Base-by-base conservation (phyloP, 1,284 basidiomycete genomes). In the Vanrija humicola region DNA sequence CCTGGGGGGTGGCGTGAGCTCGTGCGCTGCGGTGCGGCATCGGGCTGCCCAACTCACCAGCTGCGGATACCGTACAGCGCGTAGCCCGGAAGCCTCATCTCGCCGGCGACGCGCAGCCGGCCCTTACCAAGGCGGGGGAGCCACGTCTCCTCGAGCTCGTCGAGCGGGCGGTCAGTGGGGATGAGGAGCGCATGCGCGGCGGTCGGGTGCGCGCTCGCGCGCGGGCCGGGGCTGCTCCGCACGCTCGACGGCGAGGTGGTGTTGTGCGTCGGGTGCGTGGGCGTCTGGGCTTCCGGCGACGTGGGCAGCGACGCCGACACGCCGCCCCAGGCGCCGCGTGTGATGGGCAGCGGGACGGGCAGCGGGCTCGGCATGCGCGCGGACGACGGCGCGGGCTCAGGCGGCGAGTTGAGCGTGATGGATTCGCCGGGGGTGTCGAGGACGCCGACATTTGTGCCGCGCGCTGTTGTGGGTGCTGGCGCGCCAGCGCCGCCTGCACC, bases 71-170 rank as follows among this genome's bases (percentile, higher is more conserved):
- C 65, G 51, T 73, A 73, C 25, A 75, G 58, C 38, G 72, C 61
- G 50, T 72, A 75, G 3, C 73, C 73, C 10, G 47, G 48, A 23
- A 75, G 42, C 7, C 61, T 56, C 18, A 73, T 62, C 59, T 75
- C 73, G 42, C 63, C 53, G 14, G 67, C 66, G 9, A 75, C 64
- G 29, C 61, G 60, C 16, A 75, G 43, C 29, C 59, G 55, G 34
- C 34, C 34, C 34, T 15, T 34, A 1, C 72, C 72, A 16, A 73
- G 54, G 9, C 58, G 58, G 14, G 59, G 57, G 6, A 75, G 26
- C 73, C 73, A 75, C 46, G 62, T 64, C 6, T 54, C 60, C 47
- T 74, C 70, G 3, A 75, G 54, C 52, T 73, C 73, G 3, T 72
- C 66, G 7, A 65, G 48, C 12, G 58, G 51, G 40, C 72, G 51